A percentile compares a stretch with the other conserved stretches of the same genome.
Conservation (phyloP, 2,329 filamentous ascomycete genomes). For the Cladosporium sp. region DNA sequence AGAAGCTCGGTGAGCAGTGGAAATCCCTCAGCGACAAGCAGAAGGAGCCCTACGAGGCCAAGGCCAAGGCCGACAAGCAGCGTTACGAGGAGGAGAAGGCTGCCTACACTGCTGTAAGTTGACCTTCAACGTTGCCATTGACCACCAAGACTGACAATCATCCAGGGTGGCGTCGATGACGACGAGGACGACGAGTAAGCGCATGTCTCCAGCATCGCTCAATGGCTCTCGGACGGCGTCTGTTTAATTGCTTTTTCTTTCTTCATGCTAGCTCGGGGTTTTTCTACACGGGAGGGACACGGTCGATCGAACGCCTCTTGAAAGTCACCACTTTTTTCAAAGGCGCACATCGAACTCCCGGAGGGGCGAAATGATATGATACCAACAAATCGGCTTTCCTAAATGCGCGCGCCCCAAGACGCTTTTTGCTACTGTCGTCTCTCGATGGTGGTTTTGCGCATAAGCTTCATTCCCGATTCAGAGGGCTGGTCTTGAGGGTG, state of each 20-base stretch:
- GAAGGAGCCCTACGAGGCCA: slow-evolving; percentile 90
- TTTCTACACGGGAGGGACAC: slow-evolving; percentile 6
- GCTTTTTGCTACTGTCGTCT: background rate
- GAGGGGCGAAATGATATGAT: slow-evolving; percentile 10
- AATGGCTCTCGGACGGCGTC: background rate
- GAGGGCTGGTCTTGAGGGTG: slow-evolving; percentile 4
- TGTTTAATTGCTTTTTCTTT: slow-evolving; percentile 15
- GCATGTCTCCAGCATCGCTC: background rate
- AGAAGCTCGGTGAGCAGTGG: slow-evolving; percentile 97
- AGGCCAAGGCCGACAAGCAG: slow-evolving; percentile 98
- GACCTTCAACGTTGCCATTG: background rate
- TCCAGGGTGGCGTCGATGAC: slow-evolving; percentile 36
- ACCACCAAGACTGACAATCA: slow-evolving; percentile 23
- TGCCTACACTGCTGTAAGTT: slow-evolving; percentile 75
- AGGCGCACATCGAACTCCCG: slow-evolving; percentile 4
- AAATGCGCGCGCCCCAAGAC: background rate
- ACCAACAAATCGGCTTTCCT: slow-evolving; percentile 15
- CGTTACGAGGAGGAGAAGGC: slow-evolving; percentile 98
- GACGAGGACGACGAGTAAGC: slow-evolving; percentile 39
- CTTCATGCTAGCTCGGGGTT: slow-evolving; percentile 17
- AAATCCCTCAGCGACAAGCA: slow-evolving; percentile 95
- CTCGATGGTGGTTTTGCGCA: background rate
- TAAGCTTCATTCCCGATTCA: slow-evolving; percentile 3
- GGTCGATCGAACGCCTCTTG: background rate
- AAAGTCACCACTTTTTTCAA: background rate